Percentiles rank a stretch among this genome's conserved stretches.
Conservation (phyloP, 2,329 filamentous ascomycete species). For the Ophiosphaerella korrae region DNA sequence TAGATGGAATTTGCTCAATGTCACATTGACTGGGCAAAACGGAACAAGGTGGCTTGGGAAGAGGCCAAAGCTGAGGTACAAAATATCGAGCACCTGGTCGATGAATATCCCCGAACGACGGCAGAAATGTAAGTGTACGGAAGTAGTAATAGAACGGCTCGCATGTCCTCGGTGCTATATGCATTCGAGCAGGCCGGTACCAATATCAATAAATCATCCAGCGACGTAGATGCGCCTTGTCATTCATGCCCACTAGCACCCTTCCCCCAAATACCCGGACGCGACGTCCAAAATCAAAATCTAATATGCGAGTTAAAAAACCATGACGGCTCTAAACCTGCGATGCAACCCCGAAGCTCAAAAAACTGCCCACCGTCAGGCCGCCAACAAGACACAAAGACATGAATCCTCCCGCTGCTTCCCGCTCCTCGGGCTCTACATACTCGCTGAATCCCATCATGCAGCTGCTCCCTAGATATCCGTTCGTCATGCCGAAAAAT, state of each 20-base stretch:
- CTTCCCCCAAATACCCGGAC: no score
- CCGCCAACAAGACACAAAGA: constrained; percentile 85
- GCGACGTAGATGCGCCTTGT: no score
- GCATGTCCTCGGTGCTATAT: neutral
- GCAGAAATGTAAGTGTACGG: constrained; percentile 21
- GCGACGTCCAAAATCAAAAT: no score
- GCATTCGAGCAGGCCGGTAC: neutral
- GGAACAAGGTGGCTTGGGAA: constrained; percentile 89
- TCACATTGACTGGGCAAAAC: constrained; percentile 92
- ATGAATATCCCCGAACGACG: constrained; percentile 26
- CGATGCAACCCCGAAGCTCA: constrained; percentile 69
- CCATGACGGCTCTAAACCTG: neutral
- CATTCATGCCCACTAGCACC: no score
- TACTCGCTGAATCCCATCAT: constrained; percentile 90
- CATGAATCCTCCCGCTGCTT: constrained; percentile 94
- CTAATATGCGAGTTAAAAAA: no score
- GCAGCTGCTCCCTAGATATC: constrained; percentile 81
- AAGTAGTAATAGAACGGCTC: constrained; percentile 1
- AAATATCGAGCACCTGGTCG: constrained; percentile 69
- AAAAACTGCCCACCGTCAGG: constrained; percentile 79
- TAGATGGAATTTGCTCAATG: constrained; percentile 91
- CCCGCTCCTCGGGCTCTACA: constrained; percentile 81
- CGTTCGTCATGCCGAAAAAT: constrained; percentile 82
- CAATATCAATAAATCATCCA: neutral
- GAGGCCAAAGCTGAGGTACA: constrained; percentile 85